Evolutionary conservation across 495 filamentous ascomycete genomes (phyloP).

Genomic region (Penicillium cosmopolitanum): DNA sequence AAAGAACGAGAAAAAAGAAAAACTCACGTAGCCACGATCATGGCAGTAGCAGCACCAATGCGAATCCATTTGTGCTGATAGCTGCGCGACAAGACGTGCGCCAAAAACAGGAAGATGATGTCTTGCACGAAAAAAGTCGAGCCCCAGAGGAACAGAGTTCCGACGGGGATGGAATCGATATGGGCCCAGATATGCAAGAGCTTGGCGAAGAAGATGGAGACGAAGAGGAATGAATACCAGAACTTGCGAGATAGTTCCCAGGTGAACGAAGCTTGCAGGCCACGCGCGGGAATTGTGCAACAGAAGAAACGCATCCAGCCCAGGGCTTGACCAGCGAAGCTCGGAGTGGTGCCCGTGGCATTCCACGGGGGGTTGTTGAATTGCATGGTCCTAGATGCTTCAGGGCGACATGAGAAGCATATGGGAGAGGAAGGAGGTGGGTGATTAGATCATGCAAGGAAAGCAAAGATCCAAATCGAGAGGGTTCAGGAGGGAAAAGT

Average conservation of each 20-base stretch:
- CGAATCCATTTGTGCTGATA: conserved; percentile 13
- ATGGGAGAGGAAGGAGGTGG: neutral
- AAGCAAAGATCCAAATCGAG: neutral
- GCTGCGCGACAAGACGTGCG: conserved; percentile 18
- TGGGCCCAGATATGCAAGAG: conserved; percentile 34
- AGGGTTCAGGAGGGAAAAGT: neutral
- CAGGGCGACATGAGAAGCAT: conserved; percentile 14
- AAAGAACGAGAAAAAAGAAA: neutral
- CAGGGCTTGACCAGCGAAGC: conserved; percentile 11
- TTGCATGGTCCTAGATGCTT: conserved; percentile 6
- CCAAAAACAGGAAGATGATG: conserved; percentile 22
- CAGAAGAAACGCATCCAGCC: conserved; percentile 15
- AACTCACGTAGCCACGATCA: conserved; percentile 20
- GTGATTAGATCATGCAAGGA: neutral
- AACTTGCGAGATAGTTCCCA: conserved; percentile 24
- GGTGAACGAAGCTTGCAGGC: conserved; percentile 4
- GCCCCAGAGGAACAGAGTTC: conserved; percentile 28
- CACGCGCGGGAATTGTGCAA: conserved; percentile 22
- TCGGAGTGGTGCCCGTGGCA: neutral
- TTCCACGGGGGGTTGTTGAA: conserved; percentile 6
- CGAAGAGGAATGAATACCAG: conserved; percentile 26
- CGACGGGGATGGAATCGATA: conserved; percentile 22
- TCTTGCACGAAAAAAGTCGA: conserved; percentile 36
- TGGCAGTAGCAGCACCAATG: conserved; percentile 12
- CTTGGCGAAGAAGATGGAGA: conserved; percentile 31